Base-by-base conservation (phyloP, 2,329 filamentous ascomycete species). In the Stemphylium beticola region DNA sequence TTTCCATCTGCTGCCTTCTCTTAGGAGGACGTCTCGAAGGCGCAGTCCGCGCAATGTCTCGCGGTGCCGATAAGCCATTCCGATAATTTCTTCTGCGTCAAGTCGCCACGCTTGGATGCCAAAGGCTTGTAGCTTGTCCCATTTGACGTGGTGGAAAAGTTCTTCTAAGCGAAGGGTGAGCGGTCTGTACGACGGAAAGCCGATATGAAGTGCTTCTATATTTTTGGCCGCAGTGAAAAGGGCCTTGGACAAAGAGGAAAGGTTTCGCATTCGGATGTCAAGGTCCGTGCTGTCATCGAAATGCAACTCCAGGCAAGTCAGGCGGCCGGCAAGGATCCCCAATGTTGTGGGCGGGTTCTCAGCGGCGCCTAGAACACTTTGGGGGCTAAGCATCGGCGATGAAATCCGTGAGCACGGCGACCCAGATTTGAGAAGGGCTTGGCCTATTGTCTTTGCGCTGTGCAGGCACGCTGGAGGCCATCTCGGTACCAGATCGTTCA, bases 31-130 rank as follows among this genome's bases (percentile, higher is more conserved):
- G 46, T 85, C 82, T 47, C 83, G 76, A 18, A 90, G 71, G 17
- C 86, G 78, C 17, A 90, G 73, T 3, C 86, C 85, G 36, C 82
- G 82, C 3, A 90, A 73, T 22, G 79, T 82, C 10, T 80, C 76
- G 44, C 78, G 76, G 64, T 89, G 85, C 34, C 85, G 80, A 26
- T 78, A 75, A 2, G 83, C 79, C 5, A 89, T 73, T 0, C 73
- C 74, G 40, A 87, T 83, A 44, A 90, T 84, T 64, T 90, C 87
- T 1, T 83, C 78, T 1, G 83, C 81, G 40, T 82, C 76, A 3
- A 89, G 73, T 37, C 81, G 80, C 87, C 87, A 89, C 12, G 84
- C 82, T 60, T 88, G 85, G 18, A 90, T 82, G 2, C 87, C 87
- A 50, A 89, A 83, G 2, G 85, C 85, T 31, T 84, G 79, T 4